A percentile compares a stretch with the other conserved stretches of the same genome.
Evolutionary conservation across 2,329 filamentous ascomycete genomes (phyloP).

Genomic region (Lasiodiplodia gonubiensis): DNA sequence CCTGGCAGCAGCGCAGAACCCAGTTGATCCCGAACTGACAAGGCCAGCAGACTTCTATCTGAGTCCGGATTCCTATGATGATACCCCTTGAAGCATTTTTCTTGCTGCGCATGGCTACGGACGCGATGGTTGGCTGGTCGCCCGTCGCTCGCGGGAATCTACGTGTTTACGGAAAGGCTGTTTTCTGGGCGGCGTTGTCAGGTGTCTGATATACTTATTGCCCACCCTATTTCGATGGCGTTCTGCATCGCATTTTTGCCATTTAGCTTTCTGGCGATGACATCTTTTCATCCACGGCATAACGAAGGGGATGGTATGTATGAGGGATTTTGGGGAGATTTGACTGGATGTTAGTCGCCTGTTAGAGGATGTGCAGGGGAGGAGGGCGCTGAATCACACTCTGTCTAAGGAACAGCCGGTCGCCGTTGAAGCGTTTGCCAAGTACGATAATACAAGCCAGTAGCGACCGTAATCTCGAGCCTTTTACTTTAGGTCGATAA

Average conservation of each 20-base stretch:
- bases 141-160: conserved; percentile 26
- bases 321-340: conserved; percentile 1
- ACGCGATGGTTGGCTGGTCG: conserved; percentile 17
- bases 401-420: conserved; percentile 6
- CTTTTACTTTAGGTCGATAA: conserved; percentile 26
- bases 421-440: conserved; percentile 8
- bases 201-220: conserved; percentile 22
- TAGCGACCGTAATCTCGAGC: conserved; percentile 17
- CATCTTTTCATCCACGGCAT: conserved; percentile 25
- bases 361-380: not conserved
- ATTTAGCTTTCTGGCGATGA: conserved; percentile 23
- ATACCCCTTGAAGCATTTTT: conserved; percentile 45
- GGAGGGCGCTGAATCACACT: not conserved
- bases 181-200: conserved; percentile 24
- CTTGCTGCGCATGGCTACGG: conserved; percentile 23
- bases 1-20: conserved; percentile 9
- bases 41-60: conserved; percentile 53
- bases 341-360: conserved; percentile 13
- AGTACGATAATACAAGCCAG: conserved; percentile 19
- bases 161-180: conserved; percentile 23
- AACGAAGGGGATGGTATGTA: conserved; percentile 25
- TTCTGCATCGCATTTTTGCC: conserved; percentile 20
- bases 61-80: conserved; percentile 62
- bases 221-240: conserved; percentile 23
- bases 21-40: conserved; percentile 33